Base-by-base conservation (phyloP, 352 stramenopile species). In the Globisporangium nagaii region DNA sequence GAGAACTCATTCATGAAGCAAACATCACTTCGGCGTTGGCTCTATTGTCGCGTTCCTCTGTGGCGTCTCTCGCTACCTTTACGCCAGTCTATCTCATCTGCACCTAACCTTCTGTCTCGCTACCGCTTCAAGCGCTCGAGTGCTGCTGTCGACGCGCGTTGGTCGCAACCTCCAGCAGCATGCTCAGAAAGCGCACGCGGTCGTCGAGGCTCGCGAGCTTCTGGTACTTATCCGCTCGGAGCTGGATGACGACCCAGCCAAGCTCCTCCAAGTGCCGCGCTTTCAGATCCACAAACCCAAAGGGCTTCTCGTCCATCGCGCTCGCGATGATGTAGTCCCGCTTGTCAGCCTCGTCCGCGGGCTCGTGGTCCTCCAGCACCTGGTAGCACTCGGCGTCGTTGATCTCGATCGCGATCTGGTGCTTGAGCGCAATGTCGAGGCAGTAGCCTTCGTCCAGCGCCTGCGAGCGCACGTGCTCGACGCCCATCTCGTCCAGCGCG, bases 231-330 rank as follows among this genome's bases (percentile, higher is more conserved):
- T 83, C 67, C 2, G 66, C 67, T 17, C 75, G 72, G 13, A 90
- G 49, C 45, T 88, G 68, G 47, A 90, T 84, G 36, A 89, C 68
- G 25, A 80, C 79, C 78, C 78, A 90, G 13, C 80, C 80, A 17
- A 84, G 59, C 36, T 70, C 60, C 50, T 86, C 66, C 11, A 90
- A 37, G 48, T 90, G 80, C 1, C 72, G 73, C 28, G 78, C 66
- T 54, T 90, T 88, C 35, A 89, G 56, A 36, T 88, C 77, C 15
- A 83, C 66, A 20, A 77, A 84, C 15, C 55, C 72, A 6, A 87
- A 73, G 6, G 67, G 67, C 35, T 71, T 79, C 17, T 75, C 67
- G 19, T 73, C 60, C 36, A 45, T 32, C 19, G 24, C 35, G 10
- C 17, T 50, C 43, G 43, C 43, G 25, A 50, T 50, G 43, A 50